phyloP scores from a whole-genome alignment of 164 flowering plant species.

The Magnolia kwangsiensis region DNA sequence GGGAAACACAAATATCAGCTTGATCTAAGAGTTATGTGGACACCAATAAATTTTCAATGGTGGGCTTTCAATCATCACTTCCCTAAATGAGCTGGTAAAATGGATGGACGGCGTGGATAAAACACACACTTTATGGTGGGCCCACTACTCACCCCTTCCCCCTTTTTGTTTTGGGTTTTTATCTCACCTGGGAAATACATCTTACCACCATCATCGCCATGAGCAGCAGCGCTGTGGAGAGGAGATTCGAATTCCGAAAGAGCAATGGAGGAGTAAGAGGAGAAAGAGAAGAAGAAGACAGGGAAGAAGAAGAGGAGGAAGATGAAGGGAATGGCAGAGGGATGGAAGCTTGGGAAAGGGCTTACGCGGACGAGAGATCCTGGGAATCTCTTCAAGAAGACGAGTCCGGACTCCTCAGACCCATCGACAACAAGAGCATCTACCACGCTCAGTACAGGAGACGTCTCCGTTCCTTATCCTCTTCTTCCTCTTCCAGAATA shows the following conservation, averaged over 20 bases:
- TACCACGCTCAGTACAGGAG: conserved; percentile 83
- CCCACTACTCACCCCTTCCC: too few relatives aligned
- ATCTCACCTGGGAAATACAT: too few relatives aligned
- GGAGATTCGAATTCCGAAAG: conserved; percentile 3
- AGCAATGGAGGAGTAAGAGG: neutral
- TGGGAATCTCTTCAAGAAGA: conserved; percentile 94
- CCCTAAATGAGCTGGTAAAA: too few relatives aligned
- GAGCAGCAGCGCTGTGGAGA: neutral
- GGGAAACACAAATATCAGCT: too few relatives aligned
- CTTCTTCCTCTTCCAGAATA: conserved; percentile 50
- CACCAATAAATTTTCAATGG: too few relatives aligned
- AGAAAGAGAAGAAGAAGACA: conserved; percentile 19
- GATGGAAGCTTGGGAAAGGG: conserved; percentile 70
- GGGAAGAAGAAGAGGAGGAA: conserved; percentile 65
- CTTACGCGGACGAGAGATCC: conserved; percentile 85
- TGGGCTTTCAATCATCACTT: too few relatives aligned
- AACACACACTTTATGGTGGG: too few relatives aligned
- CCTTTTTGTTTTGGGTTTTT: too few relatives aligned
- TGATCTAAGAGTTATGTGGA: too few relatives aligned
- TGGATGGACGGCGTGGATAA: too few relatives aligned
- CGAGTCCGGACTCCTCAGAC: conserved; percentile 79
- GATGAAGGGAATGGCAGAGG: conserved; percentile 37
- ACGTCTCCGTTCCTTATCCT: conserved; percentile 55
- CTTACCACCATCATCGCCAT: neutral
- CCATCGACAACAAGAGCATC: conserved; percentile 57